These are phyloP conservation scores for Aspergillus felis DNA, from an alignment of 2,329 filamentous ascomycete genomes.

Conservation along the genomic window DNA sequence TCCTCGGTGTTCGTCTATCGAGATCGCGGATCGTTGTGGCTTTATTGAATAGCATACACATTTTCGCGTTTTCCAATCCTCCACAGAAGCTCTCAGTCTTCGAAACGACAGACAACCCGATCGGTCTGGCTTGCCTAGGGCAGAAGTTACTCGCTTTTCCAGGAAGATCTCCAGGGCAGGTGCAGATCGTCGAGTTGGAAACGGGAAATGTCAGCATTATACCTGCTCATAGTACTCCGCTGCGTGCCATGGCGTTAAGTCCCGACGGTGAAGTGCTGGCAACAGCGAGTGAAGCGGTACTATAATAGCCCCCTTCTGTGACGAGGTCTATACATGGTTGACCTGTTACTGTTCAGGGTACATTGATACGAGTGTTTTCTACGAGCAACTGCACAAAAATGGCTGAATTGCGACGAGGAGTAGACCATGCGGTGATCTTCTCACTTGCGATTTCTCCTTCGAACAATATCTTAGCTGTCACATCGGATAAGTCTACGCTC, in stretches of 20 bases:
- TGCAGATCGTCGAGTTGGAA: slow-evolving; percentile 76
- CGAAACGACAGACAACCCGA: slow-evolving; percentile 79
- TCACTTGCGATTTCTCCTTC: slow-evolving; percentile 83
- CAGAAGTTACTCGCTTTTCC: slow-evolving; percentile 75
- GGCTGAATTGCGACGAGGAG: slow-evolving; percentile 79
- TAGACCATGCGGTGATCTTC: slow-evolving; percentile 83
- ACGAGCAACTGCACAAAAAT: slow-evolving; percentile 76
- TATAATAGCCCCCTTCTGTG: slow-evolving; percentile 6
- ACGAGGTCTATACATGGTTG: neutral
- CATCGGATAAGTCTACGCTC: slow-evolving; percentile 92
- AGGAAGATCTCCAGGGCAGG: slow-evolving; percentile 80
- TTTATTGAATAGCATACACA: slow-evolving; percentile 73
- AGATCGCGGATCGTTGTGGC: slow-evolving; percentile 74
- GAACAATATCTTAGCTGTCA: slow-evolving; percentile 77
- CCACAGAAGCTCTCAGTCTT: slow-evolving; percentile 69
- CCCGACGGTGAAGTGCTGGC: slow-evolving; percentile 76
- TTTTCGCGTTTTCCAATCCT: slow-evolving; percentile 74
- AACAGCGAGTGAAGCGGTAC: slow-evolving; percentile 78
- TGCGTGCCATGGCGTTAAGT: slow-evolving; percentile 77
- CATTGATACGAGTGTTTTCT: slow-evolving; percentile 79
- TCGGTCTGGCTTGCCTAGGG: slow-evolving; percentile 75
- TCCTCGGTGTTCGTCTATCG: slow-evolving; percentile 75
- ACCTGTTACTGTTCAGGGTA: slow-evolving; percentile 55
- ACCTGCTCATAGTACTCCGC: slow-evolving; percentile 75
- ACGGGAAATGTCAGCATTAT: slow-evolving; percentile 88